Evolutionary conservation across 768 basidiomycete species (phyloP), one percentile per base, ranked within the genome.

Genomic region (Dacryopinax spathularia): DNA sequence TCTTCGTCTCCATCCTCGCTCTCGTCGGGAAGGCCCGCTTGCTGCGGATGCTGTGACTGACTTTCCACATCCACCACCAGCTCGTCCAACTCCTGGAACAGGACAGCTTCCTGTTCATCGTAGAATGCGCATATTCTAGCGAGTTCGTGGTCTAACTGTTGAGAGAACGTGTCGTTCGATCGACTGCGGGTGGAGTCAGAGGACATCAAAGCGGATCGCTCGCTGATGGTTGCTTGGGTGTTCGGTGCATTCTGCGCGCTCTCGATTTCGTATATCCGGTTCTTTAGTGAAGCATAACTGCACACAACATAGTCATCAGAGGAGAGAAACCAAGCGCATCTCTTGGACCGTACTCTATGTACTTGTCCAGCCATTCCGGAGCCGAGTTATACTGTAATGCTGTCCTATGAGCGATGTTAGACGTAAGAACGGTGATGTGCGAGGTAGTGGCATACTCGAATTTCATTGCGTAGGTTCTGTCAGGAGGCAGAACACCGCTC

Each of bases 331-430:
- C n/a, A n/a, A 20, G 10, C 22, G 31, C 27, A 34, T 2, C 22
- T n/a, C n/a, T 33, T 44, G 44, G 35, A 16, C 81, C 88, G 66
- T 69, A 91, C 85, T 87, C 82, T 44, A 94, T 89, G 72, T 94
- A 94, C 60, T 91, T 86, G 66, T 91, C 88, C 86, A 87, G 89
- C 91, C 91, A 93, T 60, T 94, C 91, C 0, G 90, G 79, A 27
- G 92, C 87, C 1, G 90, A 88, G 68, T 94, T 94, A 75, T 93
- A 93, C 73, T 91, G 48, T 31, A 56, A 20, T 22, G 48, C 48
- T 15, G 48, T 56, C 48, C 48, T 56, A 29, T 13, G 31, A 56
- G 15, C 15, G 20, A 27, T 10, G 29, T 56, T 13, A 56, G 48
- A 25, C 15, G 5, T 6, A 44, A 44, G 16, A 22, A 18, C 18